phyloP scores from a whole-genome alignment of 1,284 basidiomycete genomes.

The Apiotrichum brassicae region DNA sequence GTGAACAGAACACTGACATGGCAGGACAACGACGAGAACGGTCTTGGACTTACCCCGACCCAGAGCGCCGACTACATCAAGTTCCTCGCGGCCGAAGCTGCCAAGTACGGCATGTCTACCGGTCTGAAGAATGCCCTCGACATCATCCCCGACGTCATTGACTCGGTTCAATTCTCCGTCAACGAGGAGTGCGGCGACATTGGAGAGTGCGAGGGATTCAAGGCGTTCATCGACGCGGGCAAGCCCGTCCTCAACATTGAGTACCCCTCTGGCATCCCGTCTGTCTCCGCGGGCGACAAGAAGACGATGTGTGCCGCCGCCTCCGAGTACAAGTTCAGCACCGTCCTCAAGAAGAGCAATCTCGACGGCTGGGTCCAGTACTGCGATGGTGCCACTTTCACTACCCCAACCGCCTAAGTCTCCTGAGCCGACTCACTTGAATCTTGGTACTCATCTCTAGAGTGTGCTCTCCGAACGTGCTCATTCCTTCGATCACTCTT shows the following conservation, averaged over 20 bases:
- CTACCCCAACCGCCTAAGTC: not conserved
- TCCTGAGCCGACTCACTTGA: too few relatives aligned
- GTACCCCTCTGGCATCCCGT: conserved; percentile 7
- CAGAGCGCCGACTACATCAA: conserved; percentile 34
- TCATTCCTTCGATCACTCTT: too few relatives aligned
- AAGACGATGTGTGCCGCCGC: not conserved
- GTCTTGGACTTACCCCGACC: conserved; percentile 12
- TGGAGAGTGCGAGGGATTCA: conserved; percentile 26
- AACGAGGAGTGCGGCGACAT: conserved; percentile 15
- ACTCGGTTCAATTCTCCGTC: conserved; percentile 6
- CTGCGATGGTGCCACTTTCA: conserved; percentile 1
- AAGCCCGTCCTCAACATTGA: conserved; percentile 26
- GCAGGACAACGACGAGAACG: conserved; percentile 7
- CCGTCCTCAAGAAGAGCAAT: conserved; percentile 7
- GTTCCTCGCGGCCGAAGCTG: conserved; percentile 26
- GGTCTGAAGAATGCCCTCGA: conserved; percentile 39
- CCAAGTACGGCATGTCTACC: conserved; percentile 13
- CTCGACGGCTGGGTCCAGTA: conserved; percentile 7
- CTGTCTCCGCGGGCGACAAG: not conserved
- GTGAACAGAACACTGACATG: not conserved
- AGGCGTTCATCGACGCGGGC: conserved; percentile 21
- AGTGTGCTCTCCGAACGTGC: too few relatives aligned
- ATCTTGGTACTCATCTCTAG: too few relatives aligned
- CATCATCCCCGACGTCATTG: not conserved
- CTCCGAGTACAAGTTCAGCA: not conserved